A percentile compares a stretch with the other conserved stretches of the same genome.
Evolutionary conservation across 2,329 filamentous ascomycete species (phyloP).

Genomic region (Cercospora janseana): DNA sequence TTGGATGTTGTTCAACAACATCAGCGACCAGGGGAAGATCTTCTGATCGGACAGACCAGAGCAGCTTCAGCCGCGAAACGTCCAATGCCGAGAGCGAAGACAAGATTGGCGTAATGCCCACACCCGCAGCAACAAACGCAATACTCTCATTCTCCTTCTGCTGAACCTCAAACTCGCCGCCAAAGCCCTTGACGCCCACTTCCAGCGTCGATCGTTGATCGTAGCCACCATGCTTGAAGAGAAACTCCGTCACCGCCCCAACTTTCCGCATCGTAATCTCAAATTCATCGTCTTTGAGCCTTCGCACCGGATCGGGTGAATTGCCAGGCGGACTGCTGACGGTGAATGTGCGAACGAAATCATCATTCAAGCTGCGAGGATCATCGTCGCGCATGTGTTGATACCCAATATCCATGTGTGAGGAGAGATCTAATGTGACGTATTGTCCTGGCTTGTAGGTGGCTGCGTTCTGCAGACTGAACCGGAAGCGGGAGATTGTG

Average conservation of each 20-base stretch:
- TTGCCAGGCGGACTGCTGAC: constrained; percentile 60
- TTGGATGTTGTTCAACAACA: constrained; percentile 53
- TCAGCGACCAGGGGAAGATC: constrained; percentile 65
- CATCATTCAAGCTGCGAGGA: constrained; percentile 76
- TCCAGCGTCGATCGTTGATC: constrained; percentile 49
- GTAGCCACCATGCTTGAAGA: constrained; percentile 50
- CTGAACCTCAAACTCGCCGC: constrained; percentile 57
- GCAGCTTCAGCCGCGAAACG: constrained; percentile 51
- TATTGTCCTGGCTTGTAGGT: constrained; percentile 71
- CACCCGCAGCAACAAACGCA: constrained; percentile 71
- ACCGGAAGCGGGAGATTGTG: constrained; percentile 64
- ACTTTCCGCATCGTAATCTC: constrained; percentile 71
- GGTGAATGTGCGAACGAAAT: constrained; percentile 80
- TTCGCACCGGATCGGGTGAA: constrained; percentile 29
- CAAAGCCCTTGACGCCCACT: constrained; percentile 69
- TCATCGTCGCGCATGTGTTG: constrained; percentile 82
- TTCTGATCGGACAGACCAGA: constrained; percentile 65
- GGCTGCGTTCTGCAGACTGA: constrained; percentile 46
- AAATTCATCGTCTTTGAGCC: constrained; percentile 50
- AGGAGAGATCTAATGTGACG: constrained; percentile 69
- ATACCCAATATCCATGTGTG: constrained; percentile 70
- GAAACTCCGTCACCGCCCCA: constrained; percentile 64
- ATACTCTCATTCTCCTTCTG: constrained; percentile 42
- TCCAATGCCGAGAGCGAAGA: constrained; percentile 45
- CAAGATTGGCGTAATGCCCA: constrained; percentile 81